Evolutionary conservation across 352 stramenopile species (phyloP), one percentile per base, ranked within the genome.

Genomic region (Aphanomyces cochlioides): DNA sequence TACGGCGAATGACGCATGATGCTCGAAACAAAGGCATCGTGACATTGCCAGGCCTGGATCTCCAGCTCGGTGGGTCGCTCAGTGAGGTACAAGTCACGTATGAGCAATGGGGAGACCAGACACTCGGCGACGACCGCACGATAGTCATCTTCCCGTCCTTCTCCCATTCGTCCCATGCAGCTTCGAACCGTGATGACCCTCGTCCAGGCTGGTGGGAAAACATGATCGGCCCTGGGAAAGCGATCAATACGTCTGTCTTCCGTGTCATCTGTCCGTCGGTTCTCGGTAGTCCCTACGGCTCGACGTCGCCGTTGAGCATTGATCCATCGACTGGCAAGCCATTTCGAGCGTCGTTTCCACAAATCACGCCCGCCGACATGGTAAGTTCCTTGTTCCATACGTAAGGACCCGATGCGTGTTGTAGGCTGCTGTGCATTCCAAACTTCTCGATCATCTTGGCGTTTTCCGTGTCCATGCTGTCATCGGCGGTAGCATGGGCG

Each of bases 181-280:
- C 85, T 45, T 92, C 86, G 7, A 93, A 93, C 75, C 81, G 82
- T 7, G 84, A 90, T 47, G 84, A 92, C 66, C 82, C 85, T 7
- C 78, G 87, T 13, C 84, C 87, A 0, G 89, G 87, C 7, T 96
- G 89, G 89, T 96, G 89, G 89, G 77, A 93, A 66, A 89, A 92
- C 74, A 91, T 95, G 80, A 83, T 96, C 37, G 89, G 89, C 21
- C 87, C 87, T 6, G 85, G 87, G 48, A 90, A 90, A 57, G 83
- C 83, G 66, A 93, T 95, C 75, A 92, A 93, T 76, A 96, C 87
- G 69, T 93, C 88, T 21, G 90, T 84, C 75, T 96, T 95, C 64
- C 86, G 85, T 47, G 88, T 96, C 40, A 93, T 96, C 64, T 93
- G 85, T 54, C 81, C 86, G 15, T 92, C 84, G 0, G 84, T 90